Percentiles rank a stretch among this genome's conserved stretches.
These are phyloP conservation scores for Xanthoconium stramineum DNA, from an alignment of 768 basidiomycete species.

Conservation along the genomic window DNA sequence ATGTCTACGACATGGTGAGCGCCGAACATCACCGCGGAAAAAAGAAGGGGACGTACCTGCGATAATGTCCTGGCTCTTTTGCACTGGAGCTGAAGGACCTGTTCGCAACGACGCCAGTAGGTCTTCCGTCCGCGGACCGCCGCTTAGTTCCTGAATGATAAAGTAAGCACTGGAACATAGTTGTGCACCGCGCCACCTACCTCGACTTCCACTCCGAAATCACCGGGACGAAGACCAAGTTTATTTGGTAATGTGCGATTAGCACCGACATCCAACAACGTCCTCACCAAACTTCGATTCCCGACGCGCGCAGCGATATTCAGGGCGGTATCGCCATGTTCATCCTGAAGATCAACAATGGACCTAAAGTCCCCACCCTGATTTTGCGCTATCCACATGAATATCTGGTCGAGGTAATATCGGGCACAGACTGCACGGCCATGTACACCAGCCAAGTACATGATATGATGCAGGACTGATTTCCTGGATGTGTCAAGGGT, in stretches of 20 bases:
- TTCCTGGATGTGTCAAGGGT: conserved; percentile 86
- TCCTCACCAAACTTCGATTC: conserved; percentile 80
- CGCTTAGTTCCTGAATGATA: conserved; percentile 57
- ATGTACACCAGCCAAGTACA: conserved; percentile 86
- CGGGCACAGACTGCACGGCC: conserved; percentile 80
- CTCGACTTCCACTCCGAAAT: conserved; percentile 93
- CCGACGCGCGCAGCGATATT: conserved; percentile 95
- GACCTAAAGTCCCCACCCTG: conserved; percentile 74
- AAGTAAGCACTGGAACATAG: not conserved
- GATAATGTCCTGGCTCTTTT: conserved; percentile 87
- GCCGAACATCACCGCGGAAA: not conserved
- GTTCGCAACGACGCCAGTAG: conserved; percentile 70
- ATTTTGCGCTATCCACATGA: conserved; percentile 79
- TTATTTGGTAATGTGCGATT: conserved; percentile 89
- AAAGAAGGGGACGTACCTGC: conserved; percentile 44
- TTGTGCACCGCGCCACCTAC: conserved; percentile 40
- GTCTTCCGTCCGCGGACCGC: conserved; percentile 73
- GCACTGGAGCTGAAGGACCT: conserved; percentile 72
- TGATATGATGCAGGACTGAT: conserved; percentile 88
- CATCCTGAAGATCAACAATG: conserved; percentile 88
- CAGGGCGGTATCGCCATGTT: conserved; percentile 92
- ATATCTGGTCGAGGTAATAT: conserved; percentile 89
- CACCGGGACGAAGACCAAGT: conserved; percentile 86
- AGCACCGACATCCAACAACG: conserved; percentile 88
- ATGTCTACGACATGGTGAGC: conserved; percentile 55